Conservation (phyloP, 2,329 filamentous ascomycete genomes). For the Aspergillus sp. region DNA sequence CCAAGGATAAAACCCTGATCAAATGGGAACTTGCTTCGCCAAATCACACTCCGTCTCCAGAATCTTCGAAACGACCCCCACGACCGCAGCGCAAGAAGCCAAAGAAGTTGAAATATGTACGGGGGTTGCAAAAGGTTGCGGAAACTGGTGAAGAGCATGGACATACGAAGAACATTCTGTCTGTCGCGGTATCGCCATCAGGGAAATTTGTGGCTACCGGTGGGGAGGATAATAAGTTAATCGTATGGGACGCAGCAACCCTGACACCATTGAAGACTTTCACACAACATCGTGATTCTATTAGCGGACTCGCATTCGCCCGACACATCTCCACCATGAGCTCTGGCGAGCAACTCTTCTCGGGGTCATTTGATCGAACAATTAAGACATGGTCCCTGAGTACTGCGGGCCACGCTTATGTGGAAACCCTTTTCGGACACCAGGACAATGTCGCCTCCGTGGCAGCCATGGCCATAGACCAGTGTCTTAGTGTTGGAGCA, state of each 20-base stretch:
- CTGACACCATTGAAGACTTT: slow-evolving; percentile 75
- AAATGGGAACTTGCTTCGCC: slow-evolving; percentile 75
- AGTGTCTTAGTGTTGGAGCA: slow-evolving; percentile 82
- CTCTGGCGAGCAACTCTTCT: slow-evolving; percentile 76
- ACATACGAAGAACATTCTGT: slow-evolving; percentile 71
- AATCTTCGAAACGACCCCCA: slow-evolving; percentile 56
- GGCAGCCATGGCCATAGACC: slow-evolving; percentile 72
- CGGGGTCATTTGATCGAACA: slow-evolving; percentile 79
- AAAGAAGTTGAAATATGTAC: slow-evolving; percentile 43
- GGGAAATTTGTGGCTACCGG: slow-evolving; percentile 88
- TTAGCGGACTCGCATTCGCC: slow-evolving; percentile 78
- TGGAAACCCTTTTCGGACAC: slow-evolving; percentile 93
- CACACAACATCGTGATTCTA: slow-evolving; percentile 80
- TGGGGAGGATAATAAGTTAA: slow-evolving; percentile 71
- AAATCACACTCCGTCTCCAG: slow-evolving; percentile 19
- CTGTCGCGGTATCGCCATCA: slow-evolving; percentile 77
- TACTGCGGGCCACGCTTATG: slow-evolving; percentile 74
- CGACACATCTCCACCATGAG: slow-evolving; percentile 54
- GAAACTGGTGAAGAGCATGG: slow-evolving; percentile 50
- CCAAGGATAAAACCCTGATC: slow-evolving; percentile 73
- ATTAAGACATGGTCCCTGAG: slow-evolving; percentile 87
- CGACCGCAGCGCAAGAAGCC: slow-evolving; percentile 36
- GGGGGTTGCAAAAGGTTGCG: slow-evolving; percentile 34
- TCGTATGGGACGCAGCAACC: slow-evolving; percentile 77
- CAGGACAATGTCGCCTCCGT: slow-evolving; percentile 84